Evolutionary conservation across 306 rosid species (phyloP).

Genomic region (Inga oerstediana): DNA sequence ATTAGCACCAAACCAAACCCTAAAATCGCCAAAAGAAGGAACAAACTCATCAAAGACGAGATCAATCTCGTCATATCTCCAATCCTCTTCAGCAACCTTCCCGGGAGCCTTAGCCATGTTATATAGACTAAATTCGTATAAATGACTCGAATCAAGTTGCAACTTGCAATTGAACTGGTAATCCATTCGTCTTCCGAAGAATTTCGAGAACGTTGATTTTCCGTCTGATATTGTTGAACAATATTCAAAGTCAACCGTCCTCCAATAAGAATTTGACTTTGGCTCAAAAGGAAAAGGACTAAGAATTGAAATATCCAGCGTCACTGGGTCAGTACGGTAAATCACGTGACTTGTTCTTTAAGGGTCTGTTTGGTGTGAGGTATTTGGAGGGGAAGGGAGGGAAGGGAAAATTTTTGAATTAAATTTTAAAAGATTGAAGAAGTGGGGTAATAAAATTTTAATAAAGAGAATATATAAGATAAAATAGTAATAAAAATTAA

Average conservation of each 20-base stretch:
- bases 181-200: neutral
- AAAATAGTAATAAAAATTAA: no score
- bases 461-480: no score
- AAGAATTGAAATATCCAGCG: no score
- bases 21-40: slow-evolving; percentile 17
- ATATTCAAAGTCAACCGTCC: neutral
- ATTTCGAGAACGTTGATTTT: neutral
- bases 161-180: neutral
- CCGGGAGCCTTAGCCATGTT: neutral
- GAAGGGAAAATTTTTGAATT: no score
- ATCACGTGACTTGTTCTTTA: no score
- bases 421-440: no score
- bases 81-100: neutral
- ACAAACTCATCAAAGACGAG: slow-evolving; percentile 21
- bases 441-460: no score
- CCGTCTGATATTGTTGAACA: neutral
- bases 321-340: no score
- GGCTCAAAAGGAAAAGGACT: no score
- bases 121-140: neutral
- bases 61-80: slow-evolving; percentile 29
- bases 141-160: neutral
- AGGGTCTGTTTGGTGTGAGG: no score
- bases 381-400: no score
- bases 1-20: slow-evolving; percentile 12
- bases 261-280: no score